These are phyloP conservation scores for Bombardia bombarda DNA, from an alignment of 495 filamentous ascomycete genomes.

Conservation along the genomic window DNA sequence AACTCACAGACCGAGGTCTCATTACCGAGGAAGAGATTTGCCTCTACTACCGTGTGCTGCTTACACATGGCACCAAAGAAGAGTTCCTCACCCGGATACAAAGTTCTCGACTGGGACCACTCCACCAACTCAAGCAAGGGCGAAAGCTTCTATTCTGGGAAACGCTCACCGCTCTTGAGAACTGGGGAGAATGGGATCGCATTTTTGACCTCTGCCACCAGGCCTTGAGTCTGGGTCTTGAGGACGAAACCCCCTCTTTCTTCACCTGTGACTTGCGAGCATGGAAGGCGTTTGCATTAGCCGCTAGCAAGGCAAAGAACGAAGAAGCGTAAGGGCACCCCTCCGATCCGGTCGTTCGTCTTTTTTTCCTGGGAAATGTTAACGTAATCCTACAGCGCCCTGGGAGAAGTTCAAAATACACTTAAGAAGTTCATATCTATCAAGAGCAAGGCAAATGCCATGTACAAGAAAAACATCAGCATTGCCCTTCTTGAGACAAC, in stretches of 20 bases:
- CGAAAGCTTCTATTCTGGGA: constrained; percentile 27
- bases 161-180: constrained; percentile 14
- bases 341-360: not conserved
- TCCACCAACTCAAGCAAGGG: constrained; percentile 21
- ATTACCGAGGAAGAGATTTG: constrained; percentile 26
- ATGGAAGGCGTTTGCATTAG: constrained; percentile 21
- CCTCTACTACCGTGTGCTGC: constrained; percentile 25
- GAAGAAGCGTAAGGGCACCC: constrained; percentile 21
- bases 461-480: constrained; percentile 28
- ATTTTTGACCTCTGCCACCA: constrained; percentile 25
- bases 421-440: constrained; percentile 20
- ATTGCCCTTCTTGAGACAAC: constrained; percentile 17
- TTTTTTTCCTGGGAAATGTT: not conserved
- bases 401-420: constrained; percentile 19
- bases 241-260: constrained; percentile 15
- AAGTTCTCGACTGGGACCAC: constrained; percentile 21
- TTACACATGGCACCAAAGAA: constrained; percentile 19
- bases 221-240: constrained; percentile 17
- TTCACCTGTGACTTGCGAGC: constrained; percentile 27
- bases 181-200: constrained; percentile 24
- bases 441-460: constrained; percentile 15
- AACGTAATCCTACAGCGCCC: constrained; percentile 14
- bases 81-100: constrained; percentile 20
- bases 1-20: constrained; percentile 19
- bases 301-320: constrained; percentile 21